Conservation (phyloP, 2,329 filamentous ascomycete species). For the Purpureocillium takamizusanense region DNA sequence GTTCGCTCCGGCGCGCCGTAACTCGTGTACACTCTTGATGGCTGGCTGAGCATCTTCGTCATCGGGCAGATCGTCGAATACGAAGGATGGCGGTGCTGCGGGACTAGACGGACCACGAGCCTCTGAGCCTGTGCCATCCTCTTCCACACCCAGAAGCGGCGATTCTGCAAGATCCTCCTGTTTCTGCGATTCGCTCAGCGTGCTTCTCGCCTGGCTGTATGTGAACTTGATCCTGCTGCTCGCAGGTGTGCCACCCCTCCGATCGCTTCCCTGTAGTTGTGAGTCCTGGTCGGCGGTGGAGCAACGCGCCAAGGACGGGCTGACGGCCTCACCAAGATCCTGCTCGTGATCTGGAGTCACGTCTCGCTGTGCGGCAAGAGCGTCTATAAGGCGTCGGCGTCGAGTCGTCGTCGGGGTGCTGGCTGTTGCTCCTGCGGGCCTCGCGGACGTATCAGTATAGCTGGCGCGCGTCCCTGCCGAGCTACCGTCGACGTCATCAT, state of each 20-base stretch:
- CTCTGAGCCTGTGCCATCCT: conserved; percentile 14
- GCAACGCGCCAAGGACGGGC: not conserved
- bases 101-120: conserved; percentile 13
- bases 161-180: conserved; percentile 12
- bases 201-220: conserved; percentile 23
- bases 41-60: conserved; percentile 36
- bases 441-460: not conserved
- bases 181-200: conserved; percentile 16
- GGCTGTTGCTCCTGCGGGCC: not conserved
- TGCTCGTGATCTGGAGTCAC: not conserved
- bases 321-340: not conserved
- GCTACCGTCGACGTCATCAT: too few relatives aligned
- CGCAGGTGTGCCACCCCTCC: conserved; percentile 15
- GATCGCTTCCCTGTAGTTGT: conserved; percentile 13
- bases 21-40: conserved; percentile 55
- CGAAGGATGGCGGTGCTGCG: conserved; percentile 10
- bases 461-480: too few relatives aligned
- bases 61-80: conserved; percentile 23
- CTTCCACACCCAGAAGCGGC: conserved; percentile 2
- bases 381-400: conserved; percentile 9
- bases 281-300: conserved; percentile 6
- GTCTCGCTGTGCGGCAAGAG: conserved; percentile 6
- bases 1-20: conserved; percentile 57
- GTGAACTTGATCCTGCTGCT: conserved; percentile 24
- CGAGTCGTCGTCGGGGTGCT: conserved; percentile 1